Conservation (phyloP, 208 protist species). For the Borovskyia barvae region DNA sequence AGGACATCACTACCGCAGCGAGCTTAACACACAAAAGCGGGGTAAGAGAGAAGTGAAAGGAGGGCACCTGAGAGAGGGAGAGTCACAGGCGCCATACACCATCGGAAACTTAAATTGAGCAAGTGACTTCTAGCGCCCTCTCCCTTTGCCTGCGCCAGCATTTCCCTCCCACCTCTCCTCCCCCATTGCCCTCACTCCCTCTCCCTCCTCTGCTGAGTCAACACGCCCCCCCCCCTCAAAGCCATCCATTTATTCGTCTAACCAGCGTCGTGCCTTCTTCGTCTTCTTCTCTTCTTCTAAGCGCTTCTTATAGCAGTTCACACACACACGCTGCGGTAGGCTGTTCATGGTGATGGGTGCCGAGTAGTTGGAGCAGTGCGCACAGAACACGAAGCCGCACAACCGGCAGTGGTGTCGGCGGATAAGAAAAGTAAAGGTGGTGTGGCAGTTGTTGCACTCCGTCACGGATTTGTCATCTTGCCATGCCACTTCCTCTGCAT, state of each 20-base stretch:
- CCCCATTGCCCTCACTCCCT: neutral
- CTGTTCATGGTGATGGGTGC: conserved; percentile 39
- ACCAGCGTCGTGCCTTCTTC: conserved; percentile 10
- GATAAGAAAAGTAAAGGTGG: conserved; percentile 61
- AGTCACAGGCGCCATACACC: no score
- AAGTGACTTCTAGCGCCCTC: no score
- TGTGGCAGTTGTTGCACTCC: conserved; percentile 72
- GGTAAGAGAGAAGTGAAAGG: no score
- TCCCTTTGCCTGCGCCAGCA: no score
- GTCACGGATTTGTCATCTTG: conserved; percentile 71
- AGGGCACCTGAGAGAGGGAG: no score
- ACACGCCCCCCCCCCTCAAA: neutral
- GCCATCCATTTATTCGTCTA: neutral
- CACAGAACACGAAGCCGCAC: conserved; percentile 87
- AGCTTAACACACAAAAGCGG: no score
- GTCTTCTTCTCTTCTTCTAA: conserved; percentile 30
- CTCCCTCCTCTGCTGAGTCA: neutral
- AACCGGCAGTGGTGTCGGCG: conserved; percentile 81
- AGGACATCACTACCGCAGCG: no score
- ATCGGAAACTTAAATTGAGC: no score
- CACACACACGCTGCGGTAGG: conserved; percentile 55
- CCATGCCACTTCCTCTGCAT: conserved; percentile 74
- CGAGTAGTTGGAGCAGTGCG: conserved; percentile 58
- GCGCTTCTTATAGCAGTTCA: conserved; percentile 48
- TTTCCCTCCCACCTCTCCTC: no score